phyloP scores from a whole-genome alignment of 768 basidiomycete species.

The Pleurotus eryngii region DNA sequence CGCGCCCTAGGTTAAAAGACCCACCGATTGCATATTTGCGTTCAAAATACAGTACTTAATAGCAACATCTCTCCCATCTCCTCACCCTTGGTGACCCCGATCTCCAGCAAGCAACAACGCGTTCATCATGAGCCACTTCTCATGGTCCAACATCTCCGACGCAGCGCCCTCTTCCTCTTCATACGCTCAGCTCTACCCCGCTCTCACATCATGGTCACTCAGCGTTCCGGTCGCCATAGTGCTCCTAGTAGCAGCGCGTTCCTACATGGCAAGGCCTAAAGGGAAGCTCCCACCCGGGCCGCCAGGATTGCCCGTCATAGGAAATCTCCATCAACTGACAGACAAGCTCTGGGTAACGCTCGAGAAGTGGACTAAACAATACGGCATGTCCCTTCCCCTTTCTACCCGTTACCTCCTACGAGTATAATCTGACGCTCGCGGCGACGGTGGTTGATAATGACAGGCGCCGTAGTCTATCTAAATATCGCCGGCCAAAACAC shows the following conservation, averaged over 20 bases:
- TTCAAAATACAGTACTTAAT: too few species aligned
- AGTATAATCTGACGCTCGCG: too few species aligned
- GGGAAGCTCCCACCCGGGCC: conserved; percentile 18
- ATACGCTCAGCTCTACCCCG: background rate
- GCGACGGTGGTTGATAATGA: background rate
- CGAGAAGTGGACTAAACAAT: conserved; percentile 16
- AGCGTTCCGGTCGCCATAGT: background rate
- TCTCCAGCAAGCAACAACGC: too few species aligned
- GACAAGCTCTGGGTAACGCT: conserved; percentile 15
- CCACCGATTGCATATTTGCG: too few species aligned
- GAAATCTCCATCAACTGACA: conserved; percentile 15
- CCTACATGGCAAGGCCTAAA: background rate
- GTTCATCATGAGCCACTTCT: background rate
- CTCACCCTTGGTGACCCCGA: too few species aligned
- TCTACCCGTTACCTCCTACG: too few species aligned
- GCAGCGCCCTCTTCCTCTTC: background rate
- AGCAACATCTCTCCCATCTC: too few species aligned
- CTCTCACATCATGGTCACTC: background rate
- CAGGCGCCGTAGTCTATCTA: conserved; percentile 12
- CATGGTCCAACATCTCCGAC: conserved; percentile 1
- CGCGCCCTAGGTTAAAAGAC: too few species aligned
- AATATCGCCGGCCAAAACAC: conserved; percentile 16
- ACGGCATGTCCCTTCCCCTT: conserved; percentile 12
- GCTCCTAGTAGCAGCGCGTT: conserved; percentile 2
- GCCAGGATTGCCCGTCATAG: conserved; percentile 12